These are phyloP conservation scores for Rhododendron williamsianum DNA, from an alignment of 148 eudicot species.

Conservation along the genomic window DNA sequence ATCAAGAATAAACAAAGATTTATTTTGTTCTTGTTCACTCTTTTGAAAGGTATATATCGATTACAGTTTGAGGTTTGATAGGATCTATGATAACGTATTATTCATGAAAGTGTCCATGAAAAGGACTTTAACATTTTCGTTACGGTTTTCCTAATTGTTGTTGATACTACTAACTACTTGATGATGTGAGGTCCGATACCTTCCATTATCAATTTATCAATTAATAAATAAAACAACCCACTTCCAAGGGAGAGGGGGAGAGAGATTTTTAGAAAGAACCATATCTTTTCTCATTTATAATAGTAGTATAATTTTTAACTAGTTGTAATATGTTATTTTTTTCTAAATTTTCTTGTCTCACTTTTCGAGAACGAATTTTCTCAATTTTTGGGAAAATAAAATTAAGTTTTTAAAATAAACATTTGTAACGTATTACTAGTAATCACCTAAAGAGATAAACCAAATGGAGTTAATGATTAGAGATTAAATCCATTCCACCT, in stretches of 20 bases:
- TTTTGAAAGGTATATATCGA: neutral
- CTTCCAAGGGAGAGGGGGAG: neutral
- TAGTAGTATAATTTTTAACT: no score
- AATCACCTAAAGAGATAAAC: neutral
- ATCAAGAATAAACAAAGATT: neutral
- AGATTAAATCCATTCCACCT: no score
- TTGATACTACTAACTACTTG: no score
- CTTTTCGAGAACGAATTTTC: neutral
- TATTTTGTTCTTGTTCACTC: neutral
- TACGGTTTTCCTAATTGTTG: neutral
- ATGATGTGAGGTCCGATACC: no score
- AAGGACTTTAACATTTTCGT: no score
- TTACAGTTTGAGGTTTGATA: no score
- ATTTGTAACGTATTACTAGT: no score
- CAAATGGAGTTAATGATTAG: neutral
- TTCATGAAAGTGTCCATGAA: no score
- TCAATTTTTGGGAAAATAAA: neutral
- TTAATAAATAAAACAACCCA: neutral
- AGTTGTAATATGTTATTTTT: neutral
- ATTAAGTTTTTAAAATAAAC: no score
- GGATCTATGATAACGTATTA: no score
- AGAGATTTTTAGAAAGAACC: neutral
- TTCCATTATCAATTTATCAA: no score
- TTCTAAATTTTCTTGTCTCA: neutral
- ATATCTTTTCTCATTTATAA: no score